phyloP scores from a whole-genome alignment of 108 stramenopile genomes.

The Nannochloropsis oceanica region DNA sequence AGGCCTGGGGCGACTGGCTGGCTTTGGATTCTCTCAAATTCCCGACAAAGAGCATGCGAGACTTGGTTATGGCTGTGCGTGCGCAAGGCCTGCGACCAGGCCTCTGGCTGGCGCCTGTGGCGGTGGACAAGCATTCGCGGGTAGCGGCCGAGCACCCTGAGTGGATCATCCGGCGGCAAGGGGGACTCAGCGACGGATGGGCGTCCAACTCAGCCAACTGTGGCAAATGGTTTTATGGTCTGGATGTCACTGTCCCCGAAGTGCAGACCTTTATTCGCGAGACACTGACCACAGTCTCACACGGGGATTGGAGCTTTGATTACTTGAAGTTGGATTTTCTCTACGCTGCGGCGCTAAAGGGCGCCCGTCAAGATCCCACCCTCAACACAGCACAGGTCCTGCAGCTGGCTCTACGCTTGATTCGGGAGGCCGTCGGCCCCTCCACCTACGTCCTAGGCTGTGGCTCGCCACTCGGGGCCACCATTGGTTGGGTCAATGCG shows the following conservation, averaged over 20 bases:
- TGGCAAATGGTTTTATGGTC: constrained; percentile 67
- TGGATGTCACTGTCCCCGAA: constrained; percentile 72
- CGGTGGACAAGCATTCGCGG: constrained; percentile 61
- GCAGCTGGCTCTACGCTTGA: constrained; percentile 59
- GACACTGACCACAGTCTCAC: constrained; percentile 53
- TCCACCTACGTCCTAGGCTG: constrained; percentile 67
- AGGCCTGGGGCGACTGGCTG: constrained; percentile 84
- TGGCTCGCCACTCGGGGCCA: constrained; percentile 62
- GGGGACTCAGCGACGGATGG: constrained; percentile 25
- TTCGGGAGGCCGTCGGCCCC: constrained; percentile 62
- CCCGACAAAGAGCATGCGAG: constrained; percentile 43
- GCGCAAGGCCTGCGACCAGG: constrained; percentile 59
- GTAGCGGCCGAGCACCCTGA: constrained; percentile 65
- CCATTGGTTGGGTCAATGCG: constrained; percentile 65
- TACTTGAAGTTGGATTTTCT: constrained; percentile 80
- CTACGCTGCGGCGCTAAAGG: constrained; percentile 68
- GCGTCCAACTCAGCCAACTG: constrained; percentile 73
- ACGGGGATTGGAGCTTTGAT: constrained; percentile 64
- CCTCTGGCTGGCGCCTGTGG: constrained; percentile 77
- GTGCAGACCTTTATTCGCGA: constrained; percentile 51
- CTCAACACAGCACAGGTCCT: constrained; percentile 68
- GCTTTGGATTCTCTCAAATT: constrained; percentile 58
- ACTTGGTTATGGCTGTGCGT: constrained; percentile 51
- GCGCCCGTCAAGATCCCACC: constrained; percentile 64
- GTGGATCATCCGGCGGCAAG: constrained; percentile 71